phyloP scores from a whole-genome alignment of 352 stramenopile genomes.

The Globisporangium yorkense region DNA sequence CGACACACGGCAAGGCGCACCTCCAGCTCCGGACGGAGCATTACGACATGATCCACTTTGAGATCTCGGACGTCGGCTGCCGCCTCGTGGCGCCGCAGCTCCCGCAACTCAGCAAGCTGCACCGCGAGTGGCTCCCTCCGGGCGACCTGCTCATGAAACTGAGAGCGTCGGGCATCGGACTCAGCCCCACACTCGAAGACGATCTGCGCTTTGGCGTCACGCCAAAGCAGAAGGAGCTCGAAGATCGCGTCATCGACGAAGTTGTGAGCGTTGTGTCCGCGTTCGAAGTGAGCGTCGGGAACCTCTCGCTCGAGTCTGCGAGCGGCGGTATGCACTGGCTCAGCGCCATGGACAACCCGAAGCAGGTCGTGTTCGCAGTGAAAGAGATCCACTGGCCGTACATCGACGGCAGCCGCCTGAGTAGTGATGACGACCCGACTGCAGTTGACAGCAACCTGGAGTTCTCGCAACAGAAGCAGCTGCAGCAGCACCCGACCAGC shows the following conservation, averaged over 20 bases:
- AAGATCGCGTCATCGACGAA: conserved; percentile 69
- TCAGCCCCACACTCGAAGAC: conserved; percentile 40
- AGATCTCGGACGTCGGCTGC: conserved; percentile 56
- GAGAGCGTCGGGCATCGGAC: conserved; percentile 47
- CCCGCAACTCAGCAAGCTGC: conserved; percentile 36
- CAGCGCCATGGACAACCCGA: conserved; percentile 31
- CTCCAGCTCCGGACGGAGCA: conserved; percentile 55
- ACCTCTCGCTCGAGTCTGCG: conserved; percentile 23
- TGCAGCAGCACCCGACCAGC: conserved; percentile 15
- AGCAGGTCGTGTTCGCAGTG: conserved; percentile 66
- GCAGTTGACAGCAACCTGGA: neutral
- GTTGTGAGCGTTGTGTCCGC: conserved; percentile 58
- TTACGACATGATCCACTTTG: conserved; percentile 52
- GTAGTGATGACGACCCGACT: conserved; percentile 8
- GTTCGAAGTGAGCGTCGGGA: conserved; percentile 48
- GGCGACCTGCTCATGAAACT: conserved; percentile 56
- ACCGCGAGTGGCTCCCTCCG: conserved; percentile 30
- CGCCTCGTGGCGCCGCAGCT: conserved; percentile 45
- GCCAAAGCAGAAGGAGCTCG: conserved; percentile 53
- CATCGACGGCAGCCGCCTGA: conserved; percentile 18
- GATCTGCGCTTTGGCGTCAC: conserved; percentile 27
- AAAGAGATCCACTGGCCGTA: conserved; percentile 80
- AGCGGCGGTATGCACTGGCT: conserved; percentile 21
- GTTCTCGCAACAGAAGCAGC: neutral
- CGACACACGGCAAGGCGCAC: conserved; percentile 20